phyloP scores from a whole-genome alignment of 208 protist genomes.

The Trypanosoma rangeli region DNA sequence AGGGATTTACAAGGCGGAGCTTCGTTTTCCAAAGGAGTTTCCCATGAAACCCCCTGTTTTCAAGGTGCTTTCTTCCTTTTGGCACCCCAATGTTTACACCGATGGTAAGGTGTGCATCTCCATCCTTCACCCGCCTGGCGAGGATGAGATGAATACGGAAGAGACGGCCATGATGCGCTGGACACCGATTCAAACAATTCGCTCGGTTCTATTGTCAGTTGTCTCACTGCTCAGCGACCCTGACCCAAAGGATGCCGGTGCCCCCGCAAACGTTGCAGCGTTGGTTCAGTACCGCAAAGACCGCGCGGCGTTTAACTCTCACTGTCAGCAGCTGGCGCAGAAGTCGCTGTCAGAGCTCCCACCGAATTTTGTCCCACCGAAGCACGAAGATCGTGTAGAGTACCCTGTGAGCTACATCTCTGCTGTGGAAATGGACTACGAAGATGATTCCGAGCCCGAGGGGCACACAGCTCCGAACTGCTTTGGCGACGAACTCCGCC shows the following conservation, averaged over 20 bases:
- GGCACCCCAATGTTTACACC: conserved; percentile 97
- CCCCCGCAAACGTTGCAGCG: conserved; percentile 95
- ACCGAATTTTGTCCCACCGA: conserved; percentile 73
- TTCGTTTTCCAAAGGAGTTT: conserved; percentile 96
- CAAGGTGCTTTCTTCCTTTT: conserved; percentile 94
- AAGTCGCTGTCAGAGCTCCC: conserved; percentile 92
- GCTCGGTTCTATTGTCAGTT: conserved; percentile 94
- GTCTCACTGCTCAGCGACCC: conserved; percentile 94
- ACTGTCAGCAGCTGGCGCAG: conserved; percentile 65
- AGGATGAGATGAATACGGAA: conserved; percentile 92
- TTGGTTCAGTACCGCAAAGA: conserved; percentile 87
- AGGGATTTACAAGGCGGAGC: conserved; percentile 89
- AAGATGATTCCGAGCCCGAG: conserved; percentile 26
- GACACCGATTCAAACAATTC: conserved; percentile 95
- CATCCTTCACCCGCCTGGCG: conserved; percentile 97
- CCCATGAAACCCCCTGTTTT: conserved; percentile 96
- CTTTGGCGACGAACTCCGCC: conserved; percentile 56
- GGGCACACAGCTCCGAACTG: neutral
- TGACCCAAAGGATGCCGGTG: conserved; percentile 90
- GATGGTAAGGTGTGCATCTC: conserved; percentile 98
- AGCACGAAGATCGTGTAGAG: conserved; percentile 62
- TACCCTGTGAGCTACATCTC: conserved; percentile 27
- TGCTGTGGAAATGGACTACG: conserved; percentile 25
- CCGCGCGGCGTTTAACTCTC: conserved; percentile 54
- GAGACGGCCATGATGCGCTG: conserved; percentile 95